Conservation (phyloP, 129 eudicot genomes). For the Apium graveolens region DNA sequence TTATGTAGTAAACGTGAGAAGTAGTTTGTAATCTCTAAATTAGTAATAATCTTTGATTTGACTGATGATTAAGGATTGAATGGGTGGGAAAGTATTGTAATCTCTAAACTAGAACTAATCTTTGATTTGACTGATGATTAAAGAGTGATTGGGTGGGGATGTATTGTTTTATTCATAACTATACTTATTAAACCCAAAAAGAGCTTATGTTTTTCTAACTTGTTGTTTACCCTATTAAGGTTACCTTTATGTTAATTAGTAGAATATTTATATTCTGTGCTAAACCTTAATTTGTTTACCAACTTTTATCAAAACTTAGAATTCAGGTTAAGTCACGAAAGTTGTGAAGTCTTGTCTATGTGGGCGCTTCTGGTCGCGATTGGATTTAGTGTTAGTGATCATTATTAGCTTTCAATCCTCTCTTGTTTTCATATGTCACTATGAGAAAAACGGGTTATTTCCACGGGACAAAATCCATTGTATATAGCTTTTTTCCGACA, state of each 20-base stretch:
- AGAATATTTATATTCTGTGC: background rate
- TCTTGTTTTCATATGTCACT: background rate
- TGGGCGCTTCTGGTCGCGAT: background rate
- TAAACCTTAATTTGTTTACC: background rate
- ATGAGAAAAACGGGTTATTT: no score
- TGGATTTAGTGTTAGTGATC: background rate
- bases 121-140: constrained; percentile 7
- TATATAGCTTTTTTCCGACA: no score
- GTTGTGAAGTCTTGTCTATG: background rate
- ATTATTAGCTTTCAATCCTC: background rate
- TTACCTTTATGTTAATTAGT: background rate
- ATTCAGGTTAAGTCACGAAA: background rate
- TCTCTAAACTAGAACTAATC: background rate
- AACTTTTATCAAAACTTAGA: background rate
- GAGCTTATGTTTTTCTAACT: background rate
- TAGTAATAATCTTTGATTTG: background rate
- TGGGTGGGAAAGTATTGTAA: background rate
- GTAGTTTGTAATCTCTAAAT: background rate
- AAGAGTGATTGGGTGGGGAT: background rate
- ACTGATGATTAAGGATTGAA: background rate
- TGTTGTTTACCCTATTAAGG: background rate
- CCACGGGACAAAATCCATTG: no score
- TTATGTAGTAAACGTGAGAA: background rate
- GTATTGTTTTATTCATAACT: background rate
- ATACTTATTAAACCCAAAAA: background rate